A percentile compares a stretch with the other conserved stretches of the same genome.
Evolutionary conservation across 176 grass and related monocot species (phyloP).

Genomic region (Puya raimondii): DNA sequence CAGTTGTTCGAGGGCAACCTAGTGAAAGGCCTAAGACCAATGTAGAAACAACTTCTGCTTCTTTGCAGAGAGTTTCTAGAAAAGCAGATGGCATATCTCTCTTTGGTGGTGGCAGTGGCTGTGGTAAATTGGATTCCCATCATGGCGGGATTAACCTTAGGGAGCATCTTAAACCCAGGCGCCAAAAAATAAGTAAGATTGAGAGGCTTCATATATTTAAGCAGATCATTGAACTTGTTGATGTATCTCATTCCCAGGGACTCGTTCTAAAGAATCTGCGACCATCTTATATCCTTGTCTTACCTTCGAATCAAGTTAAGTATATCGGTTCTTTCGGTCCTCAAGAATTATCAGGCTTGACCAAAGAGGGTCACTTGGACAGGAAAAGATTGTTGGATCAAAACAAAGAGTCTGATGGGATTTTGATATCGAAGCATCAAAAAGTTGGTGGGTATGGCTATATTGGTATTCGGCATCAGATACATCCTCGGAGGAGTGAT

Average conservation of each 20-base stretch:
- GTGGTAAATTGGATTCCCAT: constrained; percentile 15
- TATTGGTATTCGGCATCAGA: constrained; percentile 19
- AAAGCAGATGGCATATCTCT: constrained; percentile 29
- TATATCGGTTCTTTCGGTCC: constrained; percentile 57
- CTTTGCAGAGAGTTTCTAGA: constrained; percentile 18
- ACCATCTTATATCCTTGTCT: constrained; percentile 63
- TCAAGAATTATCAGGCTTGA: constrained; percentile 35
- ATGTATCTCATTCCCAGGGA: constrained; percentile 55
- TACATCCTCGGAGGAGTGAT: constrained; percentile 20
- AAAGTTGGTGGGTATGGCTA: constrained; percentile 38
- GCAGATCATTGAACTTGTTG: constrained; percentile 64
- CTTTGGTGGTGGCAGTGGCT: constrained; percentile 23
- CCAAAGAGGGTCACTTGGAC: constrained; percentile 36
- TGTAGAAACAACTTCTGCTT: constrained; percentile 37
- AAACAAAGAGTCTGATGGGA: constrained; percentile 25
- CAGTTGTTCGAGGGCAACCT: constrained; percentile 29
- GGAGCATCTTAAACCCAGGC: constrained; percentile 51
- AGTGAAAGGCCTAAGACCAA: constrained; percentile 28
- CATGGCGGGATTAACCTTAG: constrained; percentile 48
- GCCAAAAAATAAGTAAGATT: constrained; percentile 46
- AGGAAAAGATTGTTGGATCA: constrained; percentile 54
- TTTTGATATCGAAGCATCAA: constrained; percentile 51
- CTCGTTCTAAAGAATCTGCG: constrained; percentile 57
- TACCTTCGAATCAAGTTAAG: constrained; percentile 47
- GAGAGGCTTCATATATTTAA: constrained; percentile 84